Conservation (phyloP, 345 rosid species). For the Boechera stricta region DNA sequence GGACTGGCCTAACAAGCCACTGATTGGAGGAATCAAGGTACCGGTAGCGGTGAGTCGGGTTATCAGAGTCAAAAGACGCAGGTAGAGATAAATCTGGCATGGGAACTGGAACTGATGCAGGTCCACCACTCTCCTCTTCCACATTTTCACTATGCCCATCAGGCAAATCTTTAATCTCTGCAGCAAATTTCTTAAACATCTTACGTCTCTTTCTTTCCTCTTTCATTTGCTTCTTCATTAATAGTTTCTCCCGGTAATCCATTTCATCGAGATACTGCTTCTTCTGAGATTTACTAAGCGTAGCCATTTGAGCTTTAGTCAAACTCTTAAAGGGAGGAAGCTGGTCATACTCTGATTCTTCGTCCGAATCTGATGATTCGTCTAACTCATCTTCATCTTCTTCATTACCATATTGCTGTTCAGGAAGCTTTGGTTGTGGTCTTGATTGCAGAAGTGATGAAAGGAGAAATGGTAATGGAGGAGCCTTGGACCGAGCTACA, state of each 20-base stretch:
- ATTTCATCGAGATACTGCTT: conserved; percentile 90
- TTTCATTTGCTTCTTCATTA: conserved; percentile 88
- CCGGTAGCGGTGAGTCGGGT: conserved; percentile 95
- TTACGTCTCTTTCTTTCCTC: conserved; percentile 79
- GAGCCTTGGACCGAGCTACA: conserved; percentile 72
- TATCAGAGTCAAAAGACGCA: conserved; percentile 93
- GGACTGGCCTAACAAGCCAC: conserved; percentile 97
- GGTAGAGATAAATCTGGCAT: conserved; percentile 95
- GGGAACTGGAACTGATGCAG: conserved; percentile 90
- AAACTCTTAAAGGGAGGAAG: conserved; percentile 86
- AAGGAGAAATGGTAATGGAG: conserved; percentile 87
- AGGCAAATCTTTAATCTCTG: conserved; percentile 64
- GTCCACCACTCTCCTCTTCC: conserved; percentile 79
- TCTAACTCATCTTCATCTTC: conserved; percentile 80
- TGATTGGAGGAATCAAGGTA: conserved; percentile 81
- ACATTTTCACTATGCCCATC: conserved; percentile 54
- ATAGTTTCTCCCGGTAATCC: conserved; percentile 84
- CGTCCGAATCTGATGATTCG: conserved; percentile 83
- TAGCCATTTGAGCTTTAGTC: conserved; percentile 74
- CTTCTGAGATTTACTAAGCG: conserved; percentile 78
- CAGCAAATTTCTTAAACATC: conserved; percentile 78
- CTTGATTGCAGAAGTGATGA: conserved; percentile 95
- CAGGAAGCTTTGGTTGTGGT: conserved; percentile 88
- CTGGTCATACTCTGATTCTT: conserved; percentile 78
- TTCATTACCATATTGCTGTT: conserved; percentile 83